Evolutionary conservation across 2,329 filamentous ascomycete genomes (phyloP), one percentile per base, ranked within the genome.

Genomic region (Ascochyta fabae): DNA sequence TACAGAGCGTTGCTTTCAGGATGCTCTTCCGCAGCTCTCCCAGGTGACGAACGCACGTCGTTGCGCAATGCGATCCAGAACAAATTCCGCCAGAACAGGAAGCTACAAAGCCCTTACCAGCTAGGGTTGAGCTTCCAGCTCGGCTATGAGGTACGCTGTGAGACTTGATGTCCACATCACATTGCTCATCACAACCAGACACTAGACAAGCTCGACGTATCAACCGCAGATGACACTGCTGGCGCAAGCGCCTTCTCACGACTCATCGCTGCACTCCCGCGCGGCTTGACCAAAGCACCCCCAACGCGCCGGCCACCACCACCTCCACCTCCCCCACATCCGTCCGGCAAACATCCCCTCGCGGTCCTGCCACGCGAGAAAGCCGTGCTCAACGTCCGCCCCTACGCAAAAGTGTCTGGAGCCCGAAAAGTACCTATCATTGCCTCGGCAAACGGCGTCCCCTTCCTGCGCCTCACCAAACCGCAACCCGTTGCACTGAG

Each of bases 1-100:
- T 93, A 88, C 77, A 84, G 88, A 59, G 86, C 88, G 33, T 84
- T 94, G 51, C 77, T 92, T 48, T 81, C 81, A 59, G 82, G 85
- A 75, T 85, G 81, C 55, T 73, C 78, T 27, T 78, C 74, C 36
- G 75, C 89, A 31, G 76, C 81, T 1, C 75, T 90, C 1, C 81
- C 84, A 1, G 65, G 78, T 68, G 77, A 84, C 42, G 67, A 83
- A 16, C 68, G 67, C 53, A 75, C 81, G 53, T 83, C 85, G 0
- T 75, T 91, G 49, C 77, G 78, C 47, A 80, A 84, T 52, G 76
- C 89, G 4, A 77, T 92, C 41, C 83, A 81, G 53, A 84, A 83
- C 60, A 80, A 83, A 53, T 92, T 93, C 72, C 79, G 76, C 46
- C 81, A 82, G 53, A 88, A 91, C 70, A 77, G 77, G 40, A 72